Evolutionary conservation across 352 stramenopile genomes (phyloP).

Genomic region (Globisporangium radiosum): DNA sequence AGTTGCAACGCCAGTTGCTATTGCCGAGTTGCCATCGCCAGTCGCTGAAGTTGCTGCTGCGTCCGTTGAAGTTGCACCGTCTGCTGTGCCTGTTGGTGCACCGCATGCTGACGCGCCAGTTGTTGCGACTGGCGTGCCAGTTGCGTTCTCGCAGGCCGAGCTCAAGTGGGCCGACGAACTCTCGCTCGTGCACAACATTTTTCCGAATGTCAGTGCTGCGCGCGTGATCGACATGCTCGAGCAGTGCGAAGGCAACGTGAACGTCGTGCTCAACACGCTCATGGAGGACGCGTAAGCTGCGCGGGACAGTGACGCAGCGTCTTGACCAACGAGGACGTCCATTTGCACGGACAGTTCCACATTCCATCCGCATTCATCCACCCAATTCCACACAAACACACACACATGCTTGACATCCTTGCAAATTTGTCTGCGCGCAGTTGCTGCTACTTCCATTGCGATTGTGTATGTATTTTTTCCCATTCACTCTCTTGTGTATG

Average conservation of each 20-base stretch:
- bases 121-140: slow-evolving; percentile 12
- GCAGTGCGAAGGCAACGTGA: slow-evolving; percentile 55
- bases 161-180: slow-evolving; percentile 71
- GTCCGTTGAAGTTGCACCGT: not conserved
- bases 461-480: too few relatives aligned
- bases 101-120: not conserved
- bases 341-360: not conserved
- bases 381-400: too few relatives aligned
- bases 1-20: slow-evolving; percentile 3
- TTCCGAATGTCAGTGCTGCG: slow-evolving; percentile 42
- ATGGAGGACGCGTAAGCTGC: slow-evolving; percentile 36
- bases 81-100: slow-evolving; percentile 8
- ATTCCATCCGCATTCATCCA: not conserved
- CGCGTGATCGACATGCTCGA: slow-evolving; percentile 57
- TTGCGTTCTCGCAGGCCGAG: slow-evolving; percentile 52
- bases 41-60: not conserved
- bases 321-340: too few relatives aligned
- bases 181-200: slow-evolving; percentile 50
- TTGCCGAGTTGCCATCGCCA: slow-evolving; percentile 2
- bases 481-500: too few relatives aligned
- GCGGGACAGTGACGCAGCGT: too few relatives aligned
- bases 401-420: too few relatives aligned
- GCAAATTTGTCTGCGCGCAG: too few relatives aligned
- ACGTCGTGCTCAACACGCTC: slow-evolving; percentile 70
- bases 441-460: too few relatives aligned